Percentiles rank a stretch among this genome's conserved stretches.
These are phyloP conservation scores for Cyclotella baltica DNA, from an alignment of 108 stramenopile genomes.

Conservation along the genomic window DNA sequence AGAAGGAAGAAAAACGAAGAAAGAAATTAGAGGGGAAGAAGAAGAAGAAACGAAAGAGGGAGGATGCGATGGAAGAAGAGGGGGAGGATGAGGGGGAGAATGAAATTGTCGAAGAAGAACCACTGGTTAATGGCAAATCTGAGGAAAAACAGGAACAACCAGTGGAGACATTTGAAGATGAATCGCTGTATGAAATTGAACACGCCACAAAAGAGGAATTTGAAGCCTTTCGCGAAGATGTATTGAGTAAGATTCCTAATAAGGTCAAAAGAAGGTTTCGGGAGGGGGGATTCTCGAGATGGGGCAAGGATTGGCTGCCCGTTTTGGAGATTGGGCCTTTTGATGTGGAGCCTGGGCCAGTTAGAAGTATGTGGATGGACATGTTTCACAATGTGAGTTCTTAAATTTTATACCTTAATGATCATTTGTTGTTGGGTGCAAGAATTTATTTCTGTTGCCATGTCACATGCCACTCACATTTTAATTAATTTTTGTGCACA, in stretches of 20 bases:
- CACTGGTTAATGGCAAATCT: neutral
- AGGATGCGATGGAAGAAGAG: neutral
- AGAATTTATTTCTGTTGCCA: no score
- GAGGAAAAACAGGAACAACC: neutral
- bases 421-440: no score
- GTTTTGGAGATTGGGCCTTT: slow-evolving; percentile 74
- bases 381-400: slow-evolving; percentile 83
- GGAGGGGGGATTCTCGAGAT: slow-evolving; percentile 73
- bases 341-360: slow-evolving; percentile 68
- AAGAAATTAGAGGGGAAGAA: slow-evolving; percentile 37
- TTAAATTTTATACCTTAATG: neutral
- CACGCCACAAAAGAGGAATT: slow-evolving; percentile 51
- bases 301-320: slow-evolving; percentile 69
- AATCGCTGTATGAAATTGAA: slow-evolving; percentile 20
- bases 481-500: slow-evolving; percentile 15
- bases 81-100: neutral
- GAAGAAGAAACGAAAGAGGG: slow-evolving; percentile 27
- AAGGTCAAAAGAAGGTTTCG: slow-evolving; percentile 63
- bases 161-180: neutral
- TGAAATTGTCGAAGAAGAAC: neutral
- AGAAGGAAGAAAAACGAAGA: slow-evolving; percentile 24
- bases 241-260: slow-evolving; percentile 57
- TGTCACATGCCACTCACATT: neutral
- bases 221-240: slow-evolving; percentile 45
- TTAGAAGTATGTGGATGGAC: slow-evolving; percentile 72